phyloP scores from a whole-genome alignment of 495 filamentous ascomycete species.

The Penicillium pancosmium region DNA sequence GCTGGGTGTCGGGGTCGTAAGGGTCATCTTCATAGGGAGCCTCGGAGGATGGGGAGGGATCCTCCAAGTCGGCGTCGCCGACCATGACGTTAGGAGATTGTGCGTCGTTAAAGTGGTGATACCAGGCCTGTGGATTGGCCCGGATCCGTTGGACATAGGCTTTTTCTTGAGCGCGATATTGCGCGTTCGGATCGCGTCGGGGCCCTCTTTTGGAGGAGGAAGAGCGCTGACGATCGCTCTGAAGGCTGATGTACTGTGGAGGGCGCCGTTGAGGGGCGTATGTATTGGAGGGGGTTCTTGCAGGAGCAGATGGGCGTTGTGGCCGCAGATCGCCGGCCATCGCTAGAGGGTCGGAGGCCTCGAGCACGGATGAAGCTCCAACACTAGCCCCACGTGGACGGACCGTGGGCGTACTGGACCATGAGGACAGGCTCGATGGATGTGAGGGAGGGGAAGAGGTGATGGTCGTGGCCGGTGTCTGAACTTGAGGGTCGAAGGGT shows the following conservation, averaged over 20 bases:
- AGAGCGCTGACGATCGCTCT: slow-evolving; percentile 54
- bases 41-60: slow-evolving; percentile 83
- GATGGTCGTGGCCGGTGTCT: slow-evolving; percentile 46
- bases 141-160: slow-evolving; percentile 78
- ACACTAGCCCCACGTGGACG: slow-evolving; percentile 47
- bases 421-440: slow-evolving; percentile 43
- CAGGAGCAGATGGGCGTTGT: slow-evolving; percentile 63
- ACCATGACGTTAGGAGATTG: slow-evolving; percentile 64
- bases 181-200: slow-evolving; percentile 71
- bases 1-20: slow-evolving; percentile 90
- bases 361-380: slow-evolving; percentile 35
- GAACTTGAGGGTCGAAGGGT: slow-evolving; percentile 39
- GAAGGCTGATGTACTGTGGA: slow-evolving; percentile 58
- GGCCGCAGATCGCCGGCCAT: slow-evolving; percentile 36
- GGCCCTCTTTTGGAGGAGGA: slow-evolving; percentile 53
- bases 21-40: slow-evolving; percentile 77
- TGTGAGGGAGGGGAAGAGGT: slow-evolving; percentile 45
- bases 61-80: slow-evolving; percentile 86
- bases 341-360: slow-evolving; percentile 36
- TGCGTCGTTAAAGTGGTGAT: slow-evolving; percentile 73
- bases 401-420: slow-evolving; percentile 38
- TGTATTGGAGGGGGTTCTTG: slow-evolving; percentile 69
- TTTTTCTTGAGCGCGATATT: slow-evolving; percentile 79
- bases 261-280: slow-evolving; percentile 78
- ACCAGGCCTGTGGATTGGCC: slow-evolving; percentile 66